A percentile compares a stretch with the other conserved stretches of the same genome.
Evolutionary conservation across 495 filamentous ascomycete species (phyloP).

Genomic region (Penicillium simplicissimum): DNA sequence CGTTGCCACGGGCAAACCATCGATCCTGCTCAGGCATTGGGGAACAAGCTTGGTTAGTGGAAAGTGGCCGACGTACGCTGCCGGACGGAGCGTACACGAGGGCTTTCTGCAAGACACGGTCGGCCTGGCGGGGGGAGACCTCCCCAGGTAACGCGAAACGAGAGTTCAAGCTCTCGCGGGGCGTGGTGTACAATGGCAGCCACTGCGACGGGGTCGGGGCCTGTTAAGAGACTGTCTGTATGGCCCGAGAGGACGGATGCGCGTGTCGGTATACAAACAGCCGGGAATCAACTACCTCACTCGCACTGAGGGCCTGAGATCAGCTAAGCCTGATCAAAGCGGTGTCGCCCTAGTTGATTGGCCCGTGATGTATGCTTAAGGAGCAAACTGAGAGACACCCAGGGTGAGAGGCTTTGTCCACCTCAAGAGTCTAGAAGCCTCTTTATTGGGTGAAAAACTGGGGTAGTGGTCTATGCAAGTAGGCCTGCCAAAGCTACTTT

Average conservation of each 20-base stretch:
- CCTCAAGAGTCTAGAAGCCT: conserved; percentile 10
- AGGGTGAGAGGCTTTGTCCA: conserved; percentile 11
- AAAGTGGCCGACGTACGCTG: conserved; percentile 15
- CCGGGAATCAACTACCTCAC: conserved; percentile 15
- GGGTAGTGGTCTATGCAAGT: conserved; percentile 14
- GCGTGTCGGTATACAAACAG: conserved; percentile 15
- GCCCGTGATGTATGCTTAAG: conserved; percentile 12
- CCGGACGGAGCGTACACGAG: conserved; percentile 16
- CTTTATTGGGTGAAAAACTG: conserved; percentile 12
- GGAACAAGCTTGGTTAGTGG: conserved; percentile 24
- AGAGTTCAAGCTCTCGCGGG: conserved; percentile 7
- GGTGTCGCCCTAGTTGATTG: conserved; percentile 12
- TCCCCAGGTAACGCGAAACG: conserved; percentile 17
- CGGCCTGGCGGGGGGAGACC: conserved; percentile 18
- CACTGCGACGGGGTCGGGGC: conserved; percentile 14
- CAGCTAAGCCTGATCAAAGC: conserved; percentile 1
- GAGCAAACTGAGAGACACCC: conserved; percentile 19
- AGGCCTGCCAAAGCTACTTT: conserved; percentile 14
- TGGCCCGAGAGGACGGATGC: conserved; percentile 18
- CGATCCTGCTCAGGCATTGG: conserved; percentile 10
- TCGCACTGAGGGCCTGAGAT: conserved; percentile 17
- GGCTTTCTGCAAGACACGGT: conserved; percentile 19
- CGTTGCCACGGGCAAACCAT: conserved; percentile 14
- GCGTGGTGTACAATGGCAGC: conserved; percentile 17
- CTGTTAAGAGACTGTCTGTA: conserved; percentile 19